Conservation (phyloP, 2,329 filamentous ascomycete genomes). For the Fusarium gaditjirri region DNA sequence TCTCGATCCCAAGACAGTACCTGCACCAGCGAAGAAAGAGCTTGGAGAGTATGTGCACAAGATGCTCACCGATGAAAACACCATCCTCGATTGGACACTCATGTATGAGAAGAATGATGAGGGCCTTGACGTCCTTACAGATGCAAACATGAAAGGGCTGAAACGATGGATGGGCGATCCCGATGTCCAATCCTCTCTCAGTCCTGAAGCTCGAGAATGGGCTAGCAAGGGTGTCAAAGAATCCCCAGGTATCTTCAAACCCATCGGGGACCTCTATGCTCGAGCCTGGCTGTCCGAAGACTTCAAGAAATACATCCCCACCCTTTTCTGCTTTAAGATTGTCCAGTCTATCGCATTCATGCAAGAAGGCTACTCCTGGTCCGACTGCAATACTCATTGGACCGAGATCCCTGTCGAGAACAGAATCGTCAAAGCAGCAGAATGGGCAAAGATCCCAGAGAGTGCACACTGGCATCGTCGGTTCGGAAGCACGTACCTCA, state of each 20-base stretch:
- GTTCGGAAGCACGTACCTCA: constrained; percentile 54
- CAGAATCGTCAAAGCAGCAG: constrained; percentile 50
- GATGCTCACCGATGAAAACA: constrained; percentile 52
- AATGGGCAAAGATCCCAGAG: constrained; percentile 51
- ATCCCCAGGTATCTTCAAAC: constrained; percentile 49
- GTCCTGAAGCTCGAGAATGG: constrained; percentile 47
- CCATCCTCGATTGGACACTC: constrained; percentile 54
- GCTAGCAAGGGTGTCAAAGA: constrained; percentile 41
- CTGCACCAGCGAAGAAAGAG: constrained; percentile 45
- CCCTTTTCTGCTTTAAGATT: constrained; percentile 56
- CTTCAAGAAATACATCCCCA: constrained; percentile 52
- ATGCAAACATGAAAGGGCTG: constrained; percentile 52
- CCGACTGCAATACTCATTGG: constrained; percentile 52
- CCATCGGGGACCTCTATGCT: constrained; percentile 53
- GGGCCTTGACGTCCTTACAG: constrained; percentile 55
- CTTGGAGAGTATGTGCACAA: constrained; percentile 49
- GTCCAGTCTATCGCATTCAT: constrained; percentile 55
- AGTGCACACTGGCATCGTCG: constrained; percentile 53
- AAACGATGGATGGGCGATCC: constrained; percentile 51
- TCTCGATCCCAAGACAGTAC: constrained; percentile 46
- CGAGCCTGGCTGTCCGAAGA: constrained; percentile 51
- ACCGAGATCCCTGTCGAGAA: constrained; percentile 48
- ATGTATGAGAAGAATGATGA: constrained; percentile 55
- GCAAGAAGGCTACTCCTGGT: constrained; percentile 52
- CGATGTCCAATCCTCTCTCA: constrained; percentile 47